phyloP scores from a whole-genome alignment of 768 basidiomycete species.

The Tulasnella sp. region DNA sequence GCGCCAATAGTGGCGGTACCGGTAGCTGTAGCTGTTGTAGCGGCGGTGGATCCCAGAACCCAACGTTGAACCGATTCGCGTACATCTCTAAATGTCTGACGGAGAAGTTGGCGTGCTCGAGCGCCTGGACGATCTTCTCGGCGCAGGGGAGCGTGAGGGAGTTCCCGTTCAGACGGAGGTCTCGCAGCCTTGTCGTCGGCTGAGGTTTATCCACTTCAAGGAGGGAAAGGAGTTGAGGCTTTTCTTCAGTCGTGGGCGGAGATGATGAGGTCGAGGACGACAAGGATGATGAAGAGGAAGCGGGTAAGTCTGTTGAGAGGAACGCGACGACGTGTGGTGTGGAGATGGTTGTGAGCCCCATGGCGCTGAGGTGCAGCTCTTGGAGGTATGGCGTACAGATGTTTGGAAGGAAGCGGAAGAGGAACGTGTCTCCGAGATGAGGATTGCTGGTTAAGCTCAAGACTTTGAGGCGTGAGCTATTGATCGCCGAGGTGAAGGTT shows the following conservation, averaged over 20 bases:
- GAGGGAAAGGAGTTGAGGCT: too few relatives aligned
- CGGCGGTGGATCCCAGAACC: neutral
- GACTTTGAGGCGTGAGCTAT: conserved; percentile 40
- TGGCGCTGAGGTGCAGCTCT: conserved; percentile 46
- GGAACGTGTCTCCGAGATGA: conserved; percentile 42
- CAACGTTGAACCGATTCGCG: conserved; percentile 29
- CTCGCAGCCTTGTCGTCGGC: neutral
- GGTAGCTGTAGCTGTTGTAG: neutral
- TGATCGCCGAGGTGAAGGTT: conserved; percentile 40
- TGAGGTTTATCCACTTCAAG: too few relatives aligned
- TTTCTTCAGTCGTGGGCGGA: too few relatives aligned
- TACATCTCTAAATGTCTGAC: conserved; percentile 41
- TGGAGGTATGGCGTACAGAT: conserved; percentile 40
- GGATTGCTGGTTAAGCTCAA: conserved; percentile 42
- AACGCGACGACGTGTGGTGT: conserved; percentile 37
- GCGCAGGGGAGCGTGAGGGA: conserved; percentile 37
- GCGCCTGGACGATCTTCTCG: conserved; percentile 34
- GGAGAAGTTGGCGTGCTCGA: conserved; percentile 37
- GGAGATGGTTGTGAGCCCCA: conserved; percentile 34
- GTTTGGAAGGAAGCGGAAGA: conserved; percentile 37
- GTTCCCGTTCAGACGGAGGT: conserved; percentile 47
- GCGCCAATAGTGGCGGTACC: neutral
- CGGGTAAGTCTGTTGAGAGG: conserved; percentile 25
- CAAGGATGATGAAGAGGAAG: neutral
- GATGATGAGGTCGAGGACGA: neutral